phyloP scores from a whole-genome alignment of 2,329 filamentous ascomycete genomes.

The Aureobasidium uvarum region DNA sequence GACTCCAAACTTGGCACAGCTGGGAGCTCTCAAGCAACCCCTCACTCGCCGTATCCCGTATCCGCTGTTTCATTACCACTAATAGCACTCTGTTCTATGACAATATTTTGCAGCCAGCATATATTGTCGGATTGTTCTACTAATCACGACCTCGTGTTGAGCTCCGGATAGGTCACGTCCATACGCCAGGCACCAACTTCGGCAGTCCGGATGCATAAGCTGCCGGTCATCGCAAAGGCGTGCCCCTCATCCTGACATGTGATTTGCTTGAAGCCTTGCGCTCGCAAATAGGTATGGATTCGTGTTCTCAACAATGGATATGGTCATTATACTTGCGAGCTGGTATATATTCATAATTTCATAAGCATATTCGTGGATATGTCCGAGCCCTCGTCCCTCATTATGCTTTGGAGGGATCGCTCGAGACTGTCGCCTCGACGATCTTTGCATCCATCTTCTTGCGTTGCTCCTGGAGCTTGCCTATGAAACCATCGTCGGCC shows the following conservation, averaged over 20 bases:
- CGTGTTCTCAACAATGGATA: background rate
- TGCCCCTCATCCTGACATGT: slow-evolving; percentile 14
- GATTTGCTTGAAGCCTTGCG: slow-evolving; percentile 1
- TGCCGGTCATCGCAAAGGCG: slow-evolving; percentile 3
- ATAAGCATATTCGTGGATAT: background rate
- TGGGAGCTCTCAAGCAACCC: slow-evolving; percentile 1
- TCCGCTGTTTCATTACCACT: background rate
- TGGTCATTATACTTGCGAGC: background rate
- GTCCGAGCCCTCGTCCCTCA: background rate
- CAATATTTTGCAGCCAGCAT: background rate
- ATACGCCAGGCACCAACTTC: background rate
- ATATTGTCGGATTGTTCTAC: background rate
- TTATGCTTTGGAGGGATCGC: slow-evolving; percentile 4
- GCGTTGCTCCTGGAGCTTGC: slow-evolving; percentile 34
- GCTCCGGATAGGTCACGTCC: background rate
- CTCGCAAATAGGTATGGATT: background rate
- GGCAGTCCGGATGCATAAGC: slow-evolving; percentile 1
- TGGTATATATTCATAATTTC: slow-evolving; percentile 2
- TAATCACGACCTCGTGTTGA: background rate
- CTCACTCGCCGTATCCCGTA: slow-evolving; percentile 18
- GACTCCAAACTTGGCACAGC: background rate
- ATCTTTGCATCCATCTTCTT: slow-evolving; percentile 34
- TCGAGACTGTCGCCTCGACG: slow-evolving; percentile 25
- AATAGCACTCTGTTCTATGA: background rate
- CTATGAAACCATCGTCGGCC: slow-evolving; percentile 34